Evolutionary conservation across 1,139 yeast species (phyloP), one percentile per base, ranked within the genome.

Genomic region (Yamadazyma buinensis): DNA sequence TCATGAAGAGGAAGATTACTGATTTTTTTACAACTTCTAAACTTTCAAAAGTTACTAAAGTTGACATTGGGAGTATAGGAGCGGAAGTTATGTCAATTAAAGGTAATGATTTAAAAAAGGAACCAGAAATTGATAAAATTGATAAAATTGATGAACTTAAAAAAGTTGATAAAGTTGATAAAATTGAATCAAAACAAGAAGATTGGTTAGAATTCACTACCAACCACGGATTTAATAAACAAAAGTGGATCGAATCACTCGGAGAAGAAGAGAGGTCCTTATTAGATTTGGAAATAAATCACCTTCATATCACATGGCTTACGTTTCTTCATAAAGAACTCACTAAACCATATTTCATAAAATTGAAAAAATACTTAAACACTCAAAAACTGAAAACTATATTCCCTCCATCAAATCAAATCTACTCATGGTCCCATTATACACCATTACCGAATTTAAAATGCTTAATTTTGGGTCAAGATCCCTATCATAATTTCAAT

Each of bases 371-470:
- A 46, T 87, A 81, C 49, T 61, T 87, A 8, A 41, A 39, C 11
- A 37, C 59, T 2, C 72, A 64, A 39, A 49, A 55, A 40, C 41
- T 55, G 24, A 70, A 72, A 40, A 64, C 69, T 2, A 67, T 90
- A 0, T 92, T 86, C 58, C 99, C 99, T 1, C 90, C 92, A 0
- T 57, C 64, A 17, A 52, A 71, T 13, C 84, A 84, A 41, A 77
- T 92, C n/a, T 92, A 92, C 55, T 84, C 97, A 0, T 92, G 98
- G 97, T 82, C 95, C 2, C 75, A 88, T 30, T 68, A 81, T 23
- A 87, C 97, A 0, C 96, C 97, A 0, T 65, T 92, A 23, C 68
- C 77, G 5, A 57, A 73, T 2, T 84, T 90, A 21, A 81, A 79
- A 51, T 94, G 94, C 23, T 73, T 92, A 3, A 71, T 94, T 13